Conservation (phyloP, 805 yeast species). For the Diddensiella transvaalensis region DNA sequence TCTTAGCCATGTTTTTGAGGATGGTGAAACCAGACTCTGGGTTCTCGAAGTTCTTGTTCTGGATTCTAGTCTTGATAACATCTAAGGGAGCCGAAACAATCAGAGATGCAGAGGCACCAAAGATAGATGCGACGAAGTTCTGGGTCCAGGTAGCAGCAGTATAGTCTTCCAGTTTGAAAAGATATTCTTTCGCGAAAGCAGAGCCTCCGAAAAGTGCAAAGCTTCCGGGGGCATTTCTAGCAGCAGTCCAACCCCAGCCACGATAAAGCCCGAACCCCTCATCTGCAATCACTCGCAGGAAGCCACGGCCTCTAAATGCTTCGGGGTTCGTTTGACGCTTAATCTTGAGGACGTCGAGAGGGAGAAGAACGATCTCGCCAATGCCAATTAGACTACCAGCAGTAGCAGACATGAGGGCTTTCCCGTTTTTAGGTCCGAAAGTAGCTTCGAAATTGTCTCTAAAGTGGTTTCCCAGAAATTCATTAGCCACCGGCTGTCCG, state of each 20-base stretch:
- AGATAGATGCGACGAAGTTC: slow-evolving; percentile 89
- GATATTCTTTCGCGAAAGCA: slow-evolving; percentile 96
- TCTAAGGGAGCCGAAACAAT: slow-evolving; percentile 97
- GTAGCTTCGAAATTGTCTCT: slow-evolving; percentile 62
- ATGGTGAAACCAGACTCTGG: slow-evolving; percentile 93
- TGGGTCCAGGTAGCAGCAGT: slow-evolving; percentile 90
- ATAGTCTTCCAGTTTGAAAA: slow-evolving; percentile 82
- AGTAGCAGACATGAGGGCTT: slow-evolving; percentile 93
- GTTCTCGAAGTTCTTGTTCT: slow-evolving; percentile 91
- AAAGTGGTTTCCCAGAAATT: slow-evolving; percentile 75
- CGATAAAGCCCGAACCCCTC: slow-evolving; percentile 93
- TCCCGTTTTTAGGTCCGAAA: slow-evolving; percentile 93
- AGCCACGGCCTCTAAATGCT: slow-evolving; percentile 97
- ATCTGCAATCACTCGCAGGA: slow-evolving; percentile 75
- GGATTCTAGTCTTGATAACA: slow-evolving; percentile 97
- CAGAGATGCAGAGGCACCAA: slow-evolving; percentile 95
- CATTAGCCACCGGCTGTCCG: slow-evolving; percentile 98
- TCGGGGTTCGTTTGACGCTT: slow-evolving; percentile 99
- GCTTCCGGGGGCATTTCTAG: slow-evolving; percentile 99
- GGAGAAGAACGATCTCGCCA: slow-evolving; percentile 93
- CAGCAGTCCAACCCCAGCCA: slow-evolving; percentile 99
- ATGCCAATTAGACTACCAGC: slow-evolving; percentile 97
- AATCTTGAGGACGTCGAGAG: slow-evolving; percentile 83
- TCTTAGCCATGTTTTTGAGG: slow-evolving; percentile 85
- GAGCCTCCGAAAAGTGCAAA: slow-evolving; percentile 98